Percentiles rank a stretch among this genome's conserved stretches.
Evolutionary conservation across 2,329 filamentous ascomycete genomes (phyloP).

Genomic region (Tolypocladium capitatum): DNA sequence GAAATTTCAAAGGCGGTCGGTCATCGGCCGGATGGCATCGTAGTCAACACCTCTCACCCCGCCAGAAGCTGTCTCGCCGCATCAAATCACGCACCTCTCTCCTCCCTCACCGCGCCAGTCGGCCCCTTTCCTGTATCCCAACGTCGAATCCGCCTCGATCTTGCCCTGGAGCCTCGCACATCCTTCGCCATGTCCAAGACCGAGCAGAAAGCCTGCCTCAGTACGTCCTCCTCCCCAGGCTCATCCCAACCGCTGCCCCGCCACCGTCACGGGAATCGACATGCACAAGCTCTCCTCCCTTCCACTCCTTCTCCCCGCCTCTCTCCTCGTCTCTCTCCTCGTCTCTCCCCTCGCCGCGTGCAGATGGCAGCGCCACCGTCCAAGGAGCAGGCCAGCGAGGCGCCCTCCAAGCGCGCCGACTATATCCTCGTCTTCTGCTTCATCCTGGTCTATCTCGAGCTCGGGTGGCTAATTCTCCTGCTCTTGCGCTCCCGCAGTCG

Average conservation of each 20-base stretch:
- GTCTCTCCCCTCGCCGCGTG: slow-evolving; percentile 8
- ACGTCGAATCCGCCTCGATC: not conserved
- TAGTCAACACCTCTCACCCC: not conserved
- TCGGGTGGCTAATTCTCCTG: slow-evolving; percentile 46
- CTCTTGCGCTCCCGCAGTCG: slow-evolving; percentile 52
- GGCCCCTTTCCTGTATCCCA: not conserved
- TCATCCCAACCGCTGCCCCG: slow-evolving; percentile 12
- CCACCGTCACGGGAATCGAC: slow-evolving; percentile 5
- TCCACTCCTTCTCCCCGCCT: slow-evolving; percentile 3
- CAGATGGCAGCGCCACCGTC: slow-evolving; percentile 2
- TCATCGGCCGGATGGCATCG: not conserved
- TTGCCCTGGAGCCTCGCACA: not conserved
- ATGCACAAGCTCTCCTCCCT: slow-evolving; percentile 1
- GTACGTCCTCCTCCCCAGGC: slow-evolving; percentile 33
- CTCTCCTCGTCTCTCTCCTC: slow-evolving; percentile 7
- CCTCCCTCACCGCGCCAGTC: not conserved
- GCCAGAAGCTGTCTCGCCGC: not conserved
- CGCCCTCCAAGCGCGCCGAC: slow-evolving; percentile 12
- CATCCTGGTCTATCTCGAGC: slow-evolving; percentile 41
- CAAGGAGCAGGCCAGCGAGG: slow-evolving; percentile 3
- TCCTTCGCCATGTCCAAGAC: slow-evolving; percentile 34
- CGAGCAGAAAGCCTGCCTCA: slow-evolving; percentile 48
- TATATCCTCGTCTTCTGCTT: slow-evolving; percentile 35
- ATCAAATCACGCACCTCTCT: not conserved
- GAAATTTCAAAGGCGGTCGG: not conserved